phyloP scores from a whole-genome alignment of 1,284 basidiomycete genomes.

The Cutaneotrichosporon arboriforme region DNA sequence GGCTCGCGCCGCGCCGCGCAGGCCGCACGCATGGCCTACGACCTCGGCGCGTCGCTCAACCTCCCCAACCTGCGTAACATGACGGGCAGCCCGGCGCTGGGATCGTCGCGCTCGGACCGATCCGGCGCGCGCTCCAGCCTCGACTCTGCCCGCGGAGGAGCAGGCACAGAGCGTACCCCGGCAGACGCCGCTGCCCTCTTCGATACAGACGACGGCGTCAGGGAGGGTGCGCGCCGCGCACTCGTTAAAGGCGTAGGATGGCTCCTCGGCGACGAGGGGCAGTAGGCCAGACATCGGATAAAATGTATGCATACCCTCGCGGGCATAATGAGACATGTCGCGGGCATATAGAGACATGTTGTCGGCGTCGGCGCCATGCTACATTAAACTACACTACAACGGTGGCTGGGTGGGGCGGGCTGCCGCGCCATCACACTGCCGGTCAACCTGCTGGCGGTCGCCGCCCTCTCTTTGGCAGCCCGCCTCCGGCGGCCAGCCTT shows the following conservation, averaged over 20 bases:
- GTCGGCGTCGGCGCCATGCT: too few species aligned
- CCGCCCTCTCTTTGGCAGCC: too few species aligned
- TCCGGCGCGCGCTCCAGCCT: not conserved
- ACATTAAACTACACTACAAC: too few species aligned
- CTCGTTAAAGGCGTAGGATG: slow-evolving; percentile 48
- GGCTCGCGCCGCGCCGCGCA: slow-evolving; percentile 42
- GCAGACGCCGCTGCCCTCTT: slow-evolving; percentile 23
- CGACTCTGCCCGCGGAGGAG: not conserved
- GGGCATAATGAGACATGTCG: too few species aligned
- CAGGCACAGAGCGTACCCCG: not conserved
- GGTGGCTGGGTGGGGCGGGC: too few species aligned
- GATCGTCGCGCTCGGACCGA: not conserved
- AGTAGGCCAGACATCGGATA: not conserved
- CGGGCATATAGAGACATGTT: too few species aligned
- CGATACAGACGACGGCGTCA: slow-evolving; percentile 36
- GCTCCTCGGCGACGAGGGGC: slow-evolving; percentile 35
- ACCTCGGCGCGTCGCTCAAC: slow-evolving; percentile 7
- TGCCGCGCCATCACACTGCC: too few species aligned
- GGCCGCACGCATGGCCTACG: slow-evolving; percentile 37
- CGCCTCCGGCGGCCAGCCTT: too few species aligned
- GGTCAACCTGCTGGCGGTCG: too few species aligned
- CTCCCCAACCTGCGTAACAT: slow-evolving; percentile 6
- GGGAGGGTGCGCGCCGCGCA: slow-evolving; percentile 41
- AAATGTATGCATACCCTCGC: too few species aligned
- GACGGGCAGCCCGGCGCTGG: slow-evolving; percentile 6